Evolutionary conservation across 2,329 filamentous ascomycete species (phyloP), one percentile per base, ranked within the genome.

Genomic region (Epicoccum sorghinum): DNA sequence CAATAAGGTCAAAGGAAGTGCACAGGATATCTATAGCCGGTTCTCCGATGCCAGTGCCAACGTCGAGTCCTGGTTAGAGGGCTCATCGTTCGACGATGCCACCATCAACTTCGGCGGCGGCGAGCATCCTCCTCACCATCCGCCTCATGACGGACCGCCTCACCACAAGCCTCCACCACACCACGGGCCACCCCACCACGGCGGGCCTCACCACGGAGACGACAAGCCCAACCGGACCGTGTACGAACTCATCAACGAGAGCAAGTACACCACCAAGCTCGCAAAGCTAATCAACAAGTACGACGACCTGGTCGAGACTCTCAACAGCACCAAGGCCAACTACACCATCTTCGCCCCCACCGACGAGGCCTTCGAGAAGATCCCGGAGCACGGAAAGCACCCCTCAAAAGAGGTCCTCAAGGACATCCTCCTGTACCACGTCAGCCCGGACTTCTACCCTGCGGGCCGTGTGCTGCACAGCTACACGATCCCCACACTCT

Each of bases 291-390:
- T 96, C 62, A 82, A 89, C 57, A 82, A 91, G 57, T 87, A 89
- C 69, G 82, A 86, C 1, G 85, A 90, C 47, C 78, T 96, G 0
- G 86, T 93, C 32, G 74, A 88, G 48, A 73, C 86, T 3, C 83
- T 97, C 25, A 95, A 96, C 76, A 83, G 84, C 67, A 93, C 90
- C 1, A 77, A 83, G 32, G 79, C 83, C 22, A 93, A 93, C 73
- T 85, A 88, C 68, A 96, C 93, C 0, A 75, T 95, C 45, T 96
- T 96, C 66, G 89, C 90, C 2, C 93, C 93, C 0, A 86, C 84
- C 1, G 86, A 96, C 71, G 78, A 81, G 44, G 91, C 91, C 0
- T 93, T 97, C 64, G 84, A 88, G 54, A 84, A 83, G 75, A 80
- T 86, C 46, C 82, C 82, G 0, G 74, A 83, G 57, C 75, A 83